Evolutionary conservation across 2,329 filamentous ascomycete species (phyloP).

Genomic region (Raffaelea albimanens): DNA sequence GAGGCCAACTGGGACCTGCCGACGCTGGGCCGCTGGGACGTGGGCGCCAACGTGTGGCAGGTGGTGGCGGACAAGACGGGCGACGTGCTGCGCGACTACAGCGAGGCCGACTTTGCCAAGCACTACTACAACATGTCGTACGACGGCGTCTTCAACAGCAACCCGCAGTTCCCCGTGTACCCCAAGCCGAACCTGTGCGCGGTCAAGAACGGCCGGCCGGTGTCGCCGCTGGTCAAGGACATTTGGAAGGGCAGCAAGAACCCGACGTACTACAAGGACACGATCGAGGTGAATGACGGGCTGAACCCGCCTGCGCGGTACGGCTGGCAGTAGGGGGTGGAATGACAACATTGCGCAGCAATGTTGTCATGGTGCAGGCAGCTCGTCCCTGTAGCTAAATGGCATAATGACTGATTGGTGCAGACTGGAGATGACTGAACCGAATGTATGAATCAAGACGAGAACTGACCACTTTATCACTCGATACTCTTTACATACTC

Average conservation of each 20-base stretch:
- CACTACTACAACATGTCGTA: slow-evolving; percentile 19
- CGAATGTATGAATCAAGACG: too few relatives aligned
- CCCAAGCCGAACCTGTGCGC: slow-evolving; percentile 19
- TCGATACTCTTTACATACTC: too few relatives aligned
- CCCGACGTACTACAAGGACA: slow-evolving; percentile 18
- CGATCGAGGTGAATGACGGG: slow-evolving; percentile 19
- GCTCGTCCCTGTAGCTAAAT: too few relatives aligned
- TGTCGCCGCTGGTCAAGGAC: slow-evolving; percentile 13
- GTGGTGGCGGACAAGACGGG: slow-evolving; percentile 52
- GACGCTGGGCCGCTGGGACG: slow-evolving; percentile 63
- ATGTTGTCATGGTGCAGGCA: too few relatives aligned
- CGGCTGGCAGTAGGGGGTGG: slow-evolving; percentile 8
- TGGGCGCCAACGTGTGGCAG: slow-evolving; percentile 60
- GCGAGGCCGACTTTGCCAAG: slow-evolving; percentile 5
- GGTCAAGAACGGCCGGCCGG: slow-evolving; percentile 15
- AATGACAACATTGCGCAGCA: too few relatives aligned
- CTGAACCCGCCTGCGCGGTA: slow-evolving; percentile 17
- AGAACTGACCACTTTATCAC: too few relatives aligned
- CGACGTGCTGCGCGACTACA: slow-evolving; percentile 28
- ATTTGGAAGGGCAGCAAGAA: slow-evolving; percentile 15
- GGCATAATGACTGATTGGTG: too few relatives aligned
- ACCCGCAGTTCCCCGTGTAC: slow-evolving; percentile 14
- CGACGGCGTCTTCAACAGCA: slow-evolving; percentile 19
- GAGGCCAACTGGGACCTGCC: slow-evolving; percentile 61
- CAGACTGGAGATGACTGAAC: too few relatives aligned